These are phyloP conservation scores for Phascolomyces articulosus DNA, from an alignment of 371 early-diverging fungal species.

Conservation along the genomic window DNA sequence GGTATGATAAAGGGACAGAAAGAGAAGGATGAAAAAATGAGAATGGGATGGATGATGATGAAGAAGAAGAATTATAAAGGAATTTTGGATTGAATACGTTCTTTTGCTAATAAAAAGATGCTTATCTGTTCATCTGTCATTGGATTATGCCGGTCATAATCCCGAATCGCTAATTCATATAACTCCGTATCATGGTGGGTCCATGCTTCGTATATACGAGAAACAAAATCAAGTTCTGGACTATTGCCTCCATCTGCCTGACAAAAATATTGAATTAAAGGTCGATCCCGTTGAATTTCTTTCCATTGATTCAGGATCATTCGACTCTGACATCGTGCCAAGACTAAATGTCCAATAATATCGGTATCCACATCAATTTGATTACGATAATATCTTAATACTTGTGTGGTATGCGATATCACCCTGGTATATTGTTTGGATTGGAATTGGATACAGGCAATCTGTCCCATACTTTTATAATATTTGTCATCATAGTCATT, in stretches of 20 bases:
- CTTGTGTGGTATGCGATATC: background rate
- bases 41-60: too few species aligned
- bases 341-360: background rate
- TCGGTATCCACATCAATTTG: background rate
- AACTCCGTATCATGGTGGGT: background rate
- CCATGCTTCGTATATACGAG: background rate
- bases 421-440: background rate
- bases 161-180: constrained; percentile 4
- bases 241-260: background rate
- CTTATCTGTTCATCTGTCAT: constrained; percentile 7
- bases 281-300: background rate
- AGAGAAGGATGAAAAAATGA: too few species aligned
- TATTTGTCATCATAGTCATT: background rate
- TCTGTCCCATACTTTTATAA: constrained; percentile 2
- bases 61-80: background rate
- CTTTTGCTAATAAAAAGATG: constrained; percentile 1
- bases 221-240: constrained; percentile 6
- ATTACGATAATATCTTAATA: background rate
- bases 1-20: too few species aligned
- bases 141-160: constrained; percentile 4
- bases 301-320: constrained; percentile 5
- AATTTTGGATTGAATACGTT: background rate
- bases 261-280: background rate
- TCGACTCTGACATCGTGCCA: background rate
- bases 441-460: background rate